Percentiles rank a stretch among this genome's conserved stretches.
Evolutionary conservation across 179 eudicot genomes (phyloP).

Genomic region (Beta lomatogona): DNA sequence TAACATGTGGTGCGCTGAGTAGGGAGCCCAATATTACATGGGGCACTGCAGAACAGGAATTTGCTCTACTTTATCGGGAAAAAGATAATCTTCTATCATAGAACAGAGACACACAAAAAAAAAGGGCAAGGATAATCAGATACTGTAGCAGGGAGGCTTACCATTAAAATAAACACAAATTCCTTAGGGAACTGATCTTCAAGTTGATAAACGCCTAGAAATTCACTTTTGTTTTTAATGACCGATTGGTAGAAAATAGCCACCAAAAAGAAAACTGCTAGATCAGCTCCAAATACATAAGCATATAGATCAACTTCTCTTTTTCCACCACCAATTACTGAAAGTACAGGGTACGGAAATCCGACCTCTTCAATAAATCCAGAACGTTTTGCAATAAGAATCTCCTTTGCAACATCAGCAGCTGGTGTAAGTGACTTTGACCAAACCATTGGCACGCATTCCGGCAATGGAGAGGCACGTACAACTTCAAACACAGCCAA

Average conservation of each 20-base stretch:
- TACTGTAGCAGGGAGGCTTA: conserved; percentile 29
- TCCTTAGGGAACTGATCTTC: conserved; percentile 99
- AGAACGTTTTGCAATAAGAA: conserved; percentile 56
- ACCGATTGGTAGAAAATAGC: conserved; percentile 89
- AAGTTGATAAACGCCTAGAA: conserved; percentile 96
- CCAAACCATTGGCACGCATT: conserved; percentile 58
- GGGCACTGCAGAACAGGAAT: too few relatives aligned
- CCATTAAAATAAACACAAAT: conserved; percentile 88
- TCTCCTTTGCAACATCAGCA: conserved; percentile 94
- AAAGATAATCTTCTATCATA: too few relatives aligned
- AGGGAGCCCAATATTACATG: too few relatives aligned
- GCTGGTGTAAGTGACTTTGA: conserved; percentile 92
- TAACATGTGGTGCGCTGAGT: too few relatives aligned
- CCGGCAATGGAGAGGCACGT: conserved; percentile 65
- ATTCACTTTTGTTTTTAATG: conserved; percentile 89
- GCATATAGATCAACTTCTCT: conserved; percentile 98
- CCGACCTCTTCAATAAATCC: conserved; percentile 70
- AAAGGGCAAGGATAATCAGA: background rate
- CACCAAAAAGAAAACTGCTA: conserved; percentile 91
- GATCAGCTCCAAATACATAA: conserved; percentile 92
- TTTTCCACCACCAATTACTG: conserved; percentile 96
- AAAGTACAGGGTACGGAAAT: conserved; percentile 77
- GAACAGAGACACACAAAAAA: background rate
- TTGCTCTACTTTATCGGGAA: too few relatives aligned
- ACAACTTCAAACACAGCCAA: conserved; percentile 96